A percentile compares a stretch with the other conserved stretches of the same genome.
These are phyloP conservation scores for Isabelozyma heimii DNA, from an alignment of 805 yeast species.

Conservation along the genomic window DNA sequence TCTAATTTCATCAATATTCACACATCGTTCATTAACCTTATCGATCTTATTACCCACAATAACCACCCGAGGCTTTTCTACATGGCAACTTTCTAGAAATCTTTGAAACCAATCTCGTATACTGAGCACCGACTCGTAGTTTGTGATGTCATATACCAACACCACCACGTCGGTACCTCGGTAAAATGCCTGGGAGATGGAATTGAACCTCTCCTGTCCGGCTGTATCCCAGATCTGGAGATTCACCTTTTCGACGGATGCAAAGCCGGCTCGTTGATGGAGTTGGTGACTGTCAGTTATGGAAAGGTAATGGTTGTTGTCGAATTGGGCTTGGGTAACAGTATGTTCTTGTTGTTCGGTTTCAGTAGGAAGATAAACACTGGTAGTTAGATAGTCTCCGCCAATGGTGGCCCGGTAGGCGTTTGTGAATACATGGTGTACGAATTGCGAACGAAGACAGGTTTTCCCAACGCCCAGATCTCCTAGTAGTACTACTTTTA, in stretches of 20 bases:
- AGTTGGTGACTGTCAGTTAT: neutral
- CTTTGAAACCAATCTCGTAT: constrained; percentile 47
- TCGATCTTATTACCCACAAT: constrained; percentile 56
- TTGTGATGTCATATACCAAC: constrained; percentile 52
- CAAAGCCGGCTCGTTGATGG: neutral
- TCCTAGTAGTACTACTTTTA: constrained; percentile 55
- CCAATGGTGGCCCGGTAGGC: constrained; percentile 61
- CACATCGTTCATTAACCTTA: constrained; percentile 27
- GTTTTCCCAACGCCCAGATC: constrained; percentile 63
- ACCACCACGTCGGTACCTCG: constrained; percentile 58
- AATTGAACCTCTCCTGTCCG: constrained; percentile 46
- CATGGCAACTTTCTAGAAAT: constrained; percentile 48
- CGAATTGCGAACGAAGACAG: constrained; percentile 52
- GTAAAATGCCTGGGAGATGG: constrained; percentile 53
- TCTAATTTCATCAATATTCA: constrained; percentile 34
- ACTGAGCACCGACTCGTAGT: constrained; percentile 48
- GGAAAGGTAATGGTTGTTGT: neutral
- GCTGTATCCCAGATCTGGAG: constrained; percentile 59
- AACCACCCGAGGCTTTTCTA: constrained; percentile 44
- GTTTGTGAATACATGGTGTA: constrained; percentile 52
- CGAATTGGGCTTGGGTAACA: neutral
- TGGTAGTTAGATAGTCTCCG: constrained; percentile 53
- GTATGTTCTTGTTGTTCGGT: neutral
- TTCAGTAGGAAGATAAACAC: constrained; percentile 10
- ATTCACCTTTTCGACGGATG: constrained; percentile 21